Base-by-base conservation (phyloP, 495 filamentous ascomycete genomes). In the Neurospora sp. region DNA sequence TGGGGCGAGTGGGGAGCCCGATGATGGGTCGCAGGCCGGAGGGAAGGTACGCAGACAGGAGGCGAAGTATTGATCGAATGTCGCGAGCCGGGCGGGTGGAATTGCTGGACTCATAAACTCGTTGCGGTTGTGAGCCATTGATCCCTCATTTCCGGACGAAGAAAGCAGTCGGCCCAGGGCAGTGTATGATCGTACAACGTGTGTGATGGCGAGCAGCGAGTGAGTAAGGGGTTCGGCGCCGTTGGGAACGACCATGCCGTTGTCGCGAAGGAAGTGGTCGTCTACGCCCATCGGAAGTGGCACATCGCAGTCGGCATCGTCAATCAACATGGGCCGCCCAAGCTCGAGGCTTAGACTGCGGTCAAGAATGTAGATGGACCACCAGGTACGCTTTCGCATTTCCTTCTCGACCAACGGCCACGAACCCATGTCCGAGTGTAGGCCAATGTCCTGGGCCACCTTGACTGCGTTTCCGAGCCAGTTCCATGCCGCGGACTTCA, bases 351-450 rank as follows among this genome's bases (percentile, higher is more conserved):
- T 91, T 12, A 97, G 83, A 49, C 92, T 83, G 71, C 96, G 89
- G 84, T 99, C 96, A 84, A 94, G 93, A 69, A 91, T 89, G 81
- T 98, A 98, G 74, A 97, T 89, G 40, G 92, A 89, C 96, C 96
- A 99, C 96, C 96, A 99, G 14, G 97, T 89, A 70, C 96, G 88
- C 72, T 92, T 87, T 71, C 95, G 87, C 90, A 93, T 95, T 78
- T 98, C 96, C n/a, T 86, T 89, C 80, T 98, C 96, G 18, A 97
- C 83, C 14, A 90, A 83, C 12, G 90, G 85, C 90, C 90, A 92
- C 9, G 91, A 87, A 2, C 89, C 92, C 18, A 87, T 88, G 75
- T 98, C 94, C 35, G 88, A 85, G 76, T 98, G 90, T 37, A 99
- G 84, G 5, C 94, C 95, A 73, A 97, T 88, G 79, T 96, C 93